These are phyloP conservation scores for Calonectria pteridis DNA, from an alignment of 2,329 filamentous ascomycete species.

Conservation along the genomic window DNA sequence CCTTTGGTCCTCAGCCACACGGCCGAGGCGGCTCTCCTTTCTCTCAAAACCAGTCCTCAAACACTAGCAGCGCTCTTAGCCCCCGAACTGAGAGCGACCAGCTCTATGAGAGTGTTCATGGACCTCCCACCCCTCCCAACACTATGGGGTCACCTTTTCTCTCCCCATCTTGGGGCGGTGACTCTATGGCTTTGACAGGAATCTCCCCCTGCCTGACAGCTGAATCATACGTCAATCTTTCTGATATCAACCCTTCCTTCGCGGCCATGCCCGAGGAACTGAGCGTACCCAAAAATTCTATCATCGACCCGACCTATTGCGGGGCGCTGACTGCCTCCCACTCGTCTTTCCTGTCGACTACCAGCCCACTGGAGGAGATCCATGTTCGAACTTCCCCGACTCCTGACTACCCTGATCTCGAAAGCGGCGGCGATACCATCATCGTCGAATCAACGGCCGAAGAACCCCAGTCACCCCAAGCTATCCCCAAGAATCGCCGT, in stretches of 20 bases:
- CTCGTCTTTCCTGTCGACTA: background rate
- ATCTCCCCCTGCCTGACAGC: constrained; percentile 16
- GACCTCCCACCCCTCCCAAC: constrained; percentile 36
- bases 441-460: constrained; percentile 15
- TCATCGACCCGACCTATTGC: constrained; percentile 12
- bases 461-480: background rate
- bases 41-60: constrained; percentile 35
- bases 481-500: background rate
- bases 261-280: background rate
- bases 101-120: constrained; percentile 29
- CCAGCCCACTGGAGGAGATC: background rate
- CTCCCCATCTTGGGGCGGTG: constrained; percentile 23
- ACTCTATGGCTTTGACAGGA: constrained; percentile 25
- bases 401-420: constrained; percentile 29
- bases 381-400: background rate
- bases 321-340: background rate
- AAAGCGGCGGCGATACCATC: constrained; percentile 10
- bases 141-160: constrained; percentile 25
- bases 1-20: constrained; percentile 9
- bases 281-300: constrained; percentile 6
- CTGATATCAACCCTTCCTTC: constrained; percentile 25
- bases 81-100: constrained; percentile 35
- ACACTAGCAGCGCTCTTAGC: constrained; percentile 33
- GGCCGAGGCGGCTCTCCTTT: constrained; percentile 32
- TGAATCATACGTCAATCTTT: constrained; percentile 33